Conservation (phyloP, 352 stramenopile species). For the Phytopythium sindhum region DNA sequence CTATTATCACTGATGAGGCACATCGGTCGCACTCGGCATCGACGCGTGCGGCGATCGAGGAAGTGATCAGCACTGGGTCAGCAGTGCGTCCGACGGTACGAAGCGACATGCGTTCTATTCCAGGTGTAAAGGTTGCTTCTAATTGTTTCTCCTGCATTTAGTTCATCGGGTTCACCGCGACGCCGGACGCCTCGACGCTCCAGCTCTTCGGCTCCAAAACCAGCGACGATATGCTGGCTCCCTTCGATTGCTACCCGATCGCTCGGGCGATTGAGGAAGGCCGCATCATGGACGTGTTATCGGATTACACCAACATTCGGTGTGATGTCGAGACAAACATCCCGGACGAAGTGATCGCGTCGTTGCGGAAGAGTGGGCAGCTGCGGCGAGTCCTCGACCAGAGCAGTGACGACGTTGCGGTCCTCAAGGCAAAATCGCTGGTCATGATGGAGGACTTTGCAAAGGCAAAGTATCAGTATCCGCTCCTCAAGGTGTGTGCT, state of each 20-base stretch:
- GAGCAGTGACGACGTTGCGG: constrained; percentile 51
- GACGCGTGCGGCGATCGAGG: constrained; percentile 65
- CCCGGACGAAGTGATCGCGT: constrained; percentile 29
- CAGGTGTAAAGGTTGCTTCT: background rate
- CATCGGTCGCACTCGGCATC: constrained; percentile 73
- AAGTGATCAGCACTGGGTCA: constrained; percentile 44
- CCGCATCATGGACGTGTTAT: constrained; percentile 63
- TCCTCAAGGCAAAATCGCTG: constrained; percentile 65
- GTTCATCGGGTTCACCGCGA: constrained; percentile 84
- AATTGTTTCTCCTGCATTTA: constrained; percentile 13
- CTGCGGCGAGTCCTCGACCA: constrained; percentile 54
- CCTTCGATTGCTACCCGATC: constrained; percentile 81
- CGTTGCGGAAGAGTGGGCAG: constrained; percentile 21
- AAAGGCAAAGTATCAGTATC: constrained; percentile 15
- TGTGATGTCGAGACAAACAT: constrained; percentile 55
- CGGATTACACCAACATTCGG: constrained; percentile 55
- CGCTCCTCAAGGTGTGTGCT: constrained; percentile 35
- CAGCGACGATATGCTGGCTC: constrained; percentile 13
- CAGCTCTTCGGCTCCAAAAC: constrained; percentile 56
- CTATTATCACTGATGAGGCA: constrained; percentile 82
- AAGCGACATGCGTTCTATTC: background rate
- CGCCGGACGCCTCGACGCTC: constrained; percentile 60
- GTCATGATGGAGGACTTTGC: constrained; percentile 78
- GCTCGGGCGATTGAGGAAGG: constrained; percentile 42
- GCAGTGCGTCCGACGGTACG: constrained; percentile 39